Base-by-base conservation (phyloP, 2,329 filamentous ascomycete species). In the Fusarium sp. region DNA sequence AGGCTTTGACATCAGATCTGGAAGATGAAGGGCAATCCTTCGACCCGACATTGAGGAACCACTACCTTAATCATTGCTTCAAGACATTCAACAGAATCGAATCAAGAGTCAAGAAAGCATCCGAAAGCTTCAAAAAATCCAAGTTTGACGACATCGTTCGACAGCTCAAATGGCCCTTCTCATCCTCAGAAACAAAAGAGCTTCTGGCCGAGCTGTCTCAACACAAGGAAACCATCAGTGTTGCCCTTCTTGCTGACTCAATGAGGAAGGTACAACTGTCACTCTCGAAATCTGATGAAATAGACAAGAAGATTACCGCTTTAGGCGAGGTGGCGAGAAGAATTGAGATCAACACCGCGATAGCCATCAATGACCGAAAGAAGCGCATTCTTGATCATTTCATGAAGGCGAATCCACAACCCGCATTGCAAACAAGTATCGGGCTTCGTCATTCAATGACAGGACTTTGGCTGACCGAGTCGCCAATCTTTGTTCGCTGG, bases 81-180 rank as follows among this genome's bases (percentile, higher is more conserved):
- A 49, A 21, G 15, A 44, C 54, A 5, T 47, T 50, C 28, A 40
- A 4, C 1, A 4, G 1, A 1, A 53, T 68, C 21, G 46, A 47
- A 23, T 32, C 2, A 0, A 56, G 37, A 21, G 43, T 23, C 23
- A 67, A 47, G 12, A 67, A 67, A 9, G 53, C 18, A 3, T 12
- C 46, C 1, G 62, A 60, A 0, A 33, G 53, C 6, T 60, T 60
- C 9, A 38, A 18, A 2, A n/a, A n/a, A 0, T 42, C 46, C 1
- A 42, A 40, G 18, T 15, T 47, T 2, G 40, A 43, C 2, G 32
- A 46, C 0, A 52, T 66, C 16, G 32, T 23, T 7, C 32, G 59
- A 9, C 43, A 69, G 9, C 49, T 73, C 9, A 76, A 67, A 38
- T 76, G 71, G 64, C 69, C 69, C 6, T 74, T 71, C n/a, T 73